Base-by-base conservation (phyloP, 345 rosid species). In the Chamaenerion angustifolium region DNA sequence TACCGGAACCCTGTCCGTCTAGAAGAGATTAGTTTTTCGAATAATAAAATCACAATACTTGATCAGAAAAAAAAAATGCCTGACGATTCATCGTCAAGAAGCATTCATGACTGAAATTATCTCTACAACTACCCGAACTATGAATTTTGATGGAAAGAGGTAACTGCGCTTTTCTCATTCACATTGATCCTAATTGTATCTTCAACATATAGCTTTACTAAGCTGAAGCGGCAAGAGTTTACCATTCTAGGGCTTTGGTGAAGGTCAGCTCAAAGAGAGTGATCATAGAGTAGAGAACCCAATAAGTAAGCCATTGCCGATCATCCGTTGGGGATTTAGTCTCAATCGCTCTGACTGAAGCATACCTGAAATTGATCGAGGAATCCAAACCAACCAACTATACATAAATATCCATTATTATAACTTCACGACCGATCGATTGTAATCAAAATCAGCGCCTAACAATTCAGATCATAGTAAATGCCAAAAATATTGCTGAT, bases 201-300 rank as follows among this genome's bases (percentile, higher is more conserved):
- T 8, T 5, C 37, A 31, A 21, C 8, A 31, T 31, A 31, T 5
- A 31, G 37, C 27, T 23, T 23, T 23, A 23, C 27, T 23, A 23
- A 23, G 27, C 8, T 31, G 37, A 31, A 31, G 37, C 10, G 10
- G 10, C 37, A 31, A 31, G 10, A 49, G 48, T 54, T 64, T 68
- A 93, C 96, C 95, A 93, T 45, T 93, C 96, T 25, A 93, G 82
- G 59, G 82, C 70, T 76, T 77, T 88, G 27, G 78, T 76, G 58
- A 90, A 90, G 9, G 98, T 90, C 62, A 87, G 96, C 75, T 92
- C 99, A 23, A 84, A 62, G 62, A 92, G 87, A 4, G 99, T 71
- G 54, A 81, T 75, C 76, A 88, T 67, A 10, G 95, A 92, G 59
- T 92, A 88, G 35, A 92, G 87, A 49, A 92, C 85, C 95, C 96